Percentiles rank a stretch among this genome's conserved stretches.
phyloP scores from a whole-genome alignment of 2,329 filamentous ascomycete species.

The Cordyceps cicadae region DNA sequence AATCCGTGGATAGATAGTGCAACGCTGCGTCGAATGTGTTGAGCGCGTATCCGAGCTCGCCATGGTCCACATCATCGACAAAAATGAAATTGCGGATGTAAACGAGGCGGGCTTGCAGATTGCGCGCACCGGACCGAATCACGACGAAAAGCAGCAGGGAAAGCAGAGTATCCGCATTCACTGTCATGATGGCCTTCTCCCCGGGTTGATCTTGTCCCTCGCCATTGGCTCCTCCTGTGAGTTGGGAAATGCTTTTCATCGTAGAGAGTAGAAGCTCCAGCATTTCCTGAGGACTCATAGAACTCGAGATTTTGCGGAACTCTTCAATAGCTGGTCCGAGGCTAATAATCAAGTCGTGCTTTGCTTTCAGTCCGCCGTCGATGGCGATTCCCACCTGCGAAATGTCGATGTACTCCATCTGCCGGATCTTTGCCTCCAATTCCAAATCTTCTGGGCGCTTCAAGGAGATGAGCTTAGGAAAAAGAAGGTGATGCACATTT shows the following conservation, averaged over 20 bases:
- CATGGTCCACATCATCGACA: conserved; percentile 92
- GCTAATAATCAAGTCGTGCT: conserved; percentile 70
- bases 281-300: conserved; percentile 83
- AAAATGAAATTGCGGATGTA: conserved; percentile 98
- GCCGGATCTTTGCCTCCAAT: conserved; percentile 78
- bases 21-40: conserved; percentile 95
- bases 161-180: conserved; percentile 85
- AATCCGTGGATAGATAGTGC: conserved; percentile 77
- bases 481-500: conserved; percentile 84
- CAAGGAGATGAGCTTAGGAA: conserved; percentile 70
- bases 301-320: conserved; percentile 75
- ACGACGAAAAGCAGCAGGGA: conserved; percentile 86
- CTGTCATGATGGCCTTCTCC: conserved; percentile 50
- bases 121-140: conserved; percentile 78
- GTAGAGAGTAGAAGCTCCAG: conserved; percentile 70
- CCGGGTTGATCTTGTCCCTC: conserved; percentile 27
- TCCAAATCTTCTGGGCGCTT: conserved; percentile 77
- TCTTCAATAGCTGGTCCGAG: conserved; percentile 74
- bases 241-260: conserved; percentile 71
- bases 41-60: conserved; percentile 90
- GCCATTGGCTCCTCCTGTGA: conserved; percentile 38
- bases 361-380: conserved; percentile 67
- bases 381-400: conserved; percentile 88
- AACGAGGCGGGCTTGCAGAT: conserved; percentile 79
- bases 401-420: conserved; percentile 91